phyloP scores from a whole-genome alignment of 2,329 filamentous ascomycete species.

The Moelleriella libera region DNA sequence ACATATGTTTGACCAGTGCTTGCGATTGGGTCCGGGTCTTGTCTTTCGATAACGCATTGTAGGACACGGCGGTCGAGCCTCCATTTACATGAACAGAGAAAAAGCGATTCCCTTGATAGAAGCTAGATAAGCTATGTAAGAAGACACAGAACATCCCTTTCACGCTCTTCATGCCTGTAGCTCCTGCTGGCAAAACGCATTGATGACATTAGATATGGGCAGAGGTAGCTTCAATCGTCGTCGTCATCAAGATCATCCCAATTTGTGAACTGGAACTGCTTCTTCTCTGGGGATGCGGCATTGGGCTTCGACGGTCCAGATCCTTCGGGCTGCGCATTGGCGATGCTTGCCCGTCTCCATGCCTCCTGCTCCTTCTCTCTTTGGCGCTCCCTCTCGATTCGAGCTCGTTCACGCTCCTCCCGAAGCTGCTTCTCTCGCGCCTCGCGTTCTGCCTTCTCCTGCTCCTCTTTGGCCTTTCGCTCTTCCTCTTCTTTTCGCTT shows the following conservation, averaged over 20 bases:
- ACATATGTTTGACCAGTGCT: neutral
- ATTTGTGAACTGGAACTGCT: slow-evolving; percentile 43
- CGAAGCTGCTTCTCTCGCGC: slow-evolving; percentile 26
- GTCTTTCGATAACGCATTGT: neutral
- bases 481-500: slow-evolving; percentile 37
- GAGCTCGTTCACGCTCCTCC: slow-evolving; percentile 22
- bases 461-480: slow-evolving; percentile 29
- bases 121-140: neutral
- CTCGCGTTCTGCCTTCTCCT: slow-evolving; percentile 29
- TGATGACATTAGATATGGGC: no score
- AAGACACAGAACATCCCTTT: no score
- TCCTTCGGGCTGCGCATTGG: slow-evolving; percentile 10
- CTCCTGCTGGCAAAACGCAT: no score
- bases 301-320: slow-evolving; percentile 11
- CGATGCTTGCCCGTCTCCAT: slow-evolving; percentile 24
- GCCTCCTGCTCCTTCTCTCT: slow-evolving; percentile 27
- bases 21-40: neutral
- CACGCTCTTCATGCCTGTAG: no score
- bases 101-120: neutral
- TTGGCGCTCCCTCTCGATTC: slow-evolving; percentile 27
- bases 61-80: neutral
- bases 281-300: slow-evolving; percentile 22
- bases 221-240: slow-evolving; percentile 15
- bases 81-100: neutral
- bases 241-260: slow-evolving; percentile 39